A percentile compares a stretch with the other conserved stretches of the same genome.
phyloP scores from a whole-genome alignment of 225 moss, liverwort and hornwort species.

The Physcomitrellopsis africana region DNA sequence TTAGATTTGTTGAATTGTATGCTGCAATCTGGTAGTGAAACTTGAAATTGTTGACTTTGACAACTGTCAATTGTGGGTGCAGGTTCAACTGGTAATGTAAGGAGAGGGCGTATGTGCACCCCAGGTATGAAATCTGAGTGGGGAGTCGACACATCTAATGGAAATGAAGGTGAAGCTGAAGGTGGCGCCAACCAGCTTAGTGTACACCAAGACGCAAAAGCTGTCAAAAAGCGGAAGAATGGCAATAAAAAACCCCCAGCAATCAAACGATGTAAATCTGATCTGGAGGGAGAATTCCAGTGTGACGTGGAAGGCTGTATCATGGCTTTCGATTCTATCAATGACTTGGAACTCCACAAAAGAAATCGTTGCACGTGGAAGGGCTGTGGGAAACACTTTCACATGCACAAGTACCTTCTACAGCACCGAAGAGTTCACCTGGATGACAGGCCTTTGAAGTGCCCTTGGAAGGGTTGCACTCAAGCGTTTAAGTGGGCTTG shows the following conservation, averaged over 20 bases:
- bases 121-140: conserved; percentile 43
- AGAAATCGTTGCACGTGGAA: conserved; percentile 91
- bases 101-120: conserved; percentile 53
- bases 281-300: conserved; percentile 80
- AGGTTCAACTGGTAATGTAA: conserved; percentile 63
- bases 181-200: conserved; percentile 26
- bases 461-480: conserved; percentile 82
- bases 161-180: conserved; percentile 30
- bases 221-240: conserved; percentile 44
- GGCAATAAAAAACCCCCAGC: conserved; percentile 27
- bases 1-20: neutral
- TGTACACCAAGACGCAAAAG: conserved; percentile 39
- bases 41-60: too few species aligned
- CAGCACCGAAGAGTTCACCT: conserved; percentile 94
- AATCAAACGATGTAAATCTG: conserved; percentile 37
- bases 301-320: conserved; percentile 92
- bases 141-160: conserved; percentile 42
- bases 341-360: conserved; percentile 84
- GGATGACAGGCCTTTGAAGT: conserved; percentile 92
- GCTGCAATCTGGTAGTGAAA: too few species aligned
- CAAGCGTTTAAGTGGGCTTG: conserved; percentile 96
- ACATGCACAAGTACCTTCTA: conserved; percentile 94
- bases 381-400: conserved; percentile 91
- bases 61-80: conserved; percentile 5
- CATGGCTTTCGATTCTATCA: conserved; percentile 84